These are phyloP conservation scores for Botrytis porri DNA, from an alignment of 2,329 filamentous ascomycete genomes.

Conservation along the genomic window DNA sequence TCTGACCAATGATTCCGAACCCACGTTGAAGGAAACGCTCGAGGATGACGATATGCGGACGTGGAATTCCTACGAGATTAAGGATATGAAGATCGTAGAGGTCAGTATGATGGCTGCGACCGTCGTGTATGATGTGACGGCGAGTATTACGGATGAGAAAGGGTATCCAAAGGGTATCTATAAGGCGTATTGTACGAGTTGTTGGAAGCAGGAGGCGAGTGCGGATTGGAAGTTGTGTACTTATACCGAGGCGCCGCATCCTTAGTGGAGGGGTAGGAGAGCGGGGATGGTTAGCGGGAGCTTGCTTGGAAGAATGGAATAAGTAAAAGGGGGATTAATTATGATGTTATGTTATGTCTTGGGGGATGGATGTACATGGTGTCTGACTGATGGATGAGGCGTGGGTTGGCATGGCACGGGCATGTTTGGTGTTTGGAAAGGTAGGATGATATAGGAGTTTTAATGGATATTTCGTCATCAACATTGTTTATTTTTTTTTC, in stretches of 20 bases:
- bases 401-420: constrained; percentile 11
- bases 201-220: constrained; percentile 17
- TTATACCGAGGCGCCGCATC: constrained; percentile 17
- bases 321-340: not conserved
- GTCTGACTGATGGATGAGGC: constrained; percentile 5
- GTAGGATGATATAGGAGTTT: constrained; percentile 11
- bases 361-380: constrained; percentile 7
- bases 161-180: constrained; percentile 4
- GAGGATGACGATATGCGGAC: constrained; percentile 19
- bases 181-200: constrained; percentile 17
- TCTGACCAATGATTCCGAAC: constrained; percentile 15
- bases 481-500: not conserved
- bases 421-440: constrained; percentile 9
- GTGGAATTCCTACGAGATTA: constrained; percentile 15
- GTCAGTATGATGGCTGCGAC: constrained; percentile 17
- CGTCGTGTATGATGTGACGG: constrained; percentile 12
- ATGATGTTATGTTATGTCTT: constrained; percentile 1
- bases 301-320: not conserved
- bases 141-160: constrained; percentile 11
- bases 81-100: constrained; percentile 19
- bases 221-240: constrained; percentile 19
- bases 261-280: not conserved
- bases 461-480: constrained; percentile 8
- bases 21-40: constrained; percentile 15
- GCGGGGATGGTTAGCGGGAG: not conserved